These are phyloP conservation scores for Penicillium corylophilum DNA, from an alignment of 2,329 filamentous ascomycete species.

Conservation along the genomic window DNA sequence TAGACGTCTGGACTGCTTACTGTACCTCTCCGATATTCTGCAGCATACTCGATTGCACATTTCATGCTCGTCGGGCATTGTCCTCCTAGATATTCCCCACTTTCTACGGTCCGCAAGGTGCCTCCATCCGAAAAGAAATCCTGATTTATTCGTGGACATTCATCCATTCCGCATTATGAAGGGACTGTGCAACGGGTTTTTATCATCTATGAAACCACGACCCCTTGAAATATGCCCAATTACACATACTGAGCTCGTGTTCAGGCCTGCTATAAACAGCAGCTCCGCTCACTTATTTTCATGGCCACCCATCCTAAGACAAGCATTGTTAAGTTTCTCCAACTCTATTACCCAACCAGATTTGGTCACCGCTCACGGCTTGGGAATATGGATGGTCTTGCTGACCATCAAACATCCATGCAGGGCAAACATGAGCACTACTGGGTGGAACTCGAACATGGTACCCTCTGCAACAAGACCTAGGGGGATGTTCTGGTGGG, in stretches of 20 bases:
- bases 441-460: slow-evolving; percentile 77
- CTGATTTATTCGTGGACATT: neutral
- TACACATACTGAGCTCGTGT: slow-evolving; percentile 18
- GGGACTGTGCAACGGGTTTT: neutral
- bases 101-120: neutral
- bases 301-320: slow-evolving; percentile 15
- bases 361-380: slow-evolving; percentile 54
- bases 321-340: slow-evolving; percentile 12
- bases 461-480: slow-evolving; percentile 69
- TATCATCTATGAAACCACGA: neutral
- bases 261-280: slow-evolving; percentile 13
- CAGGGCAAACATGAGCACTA: slow-evolving; percentile 75
- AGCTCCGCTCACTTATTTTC: slow-evolving; percentile 18
- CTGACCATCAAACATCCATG: slow-evolving; percentile 94
- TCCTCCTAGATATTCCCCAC: neutral
- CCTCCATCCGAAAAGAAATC: neutral
- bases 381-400: slow-evolving; percentile 91
- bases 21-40: too few relatives aligned
- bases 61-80: neutral
- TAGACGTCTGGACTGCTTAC: too few relatives aligned
- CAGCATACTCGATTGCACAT: neutral
- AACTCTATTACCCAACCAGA: slow-evolving; percentile 15
- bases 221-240: slow-evolving; percentile 9
- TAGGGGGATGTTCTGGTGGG: slow-evolving; percentile 73
- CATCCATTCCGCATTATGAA: neutral